Percentiles rank a stretch among this genome's conserved stretches.
Evolutionary conservation across 805 yeast species (phyloP).

Genomic region (Barnettozyma vustinii): DNA sequence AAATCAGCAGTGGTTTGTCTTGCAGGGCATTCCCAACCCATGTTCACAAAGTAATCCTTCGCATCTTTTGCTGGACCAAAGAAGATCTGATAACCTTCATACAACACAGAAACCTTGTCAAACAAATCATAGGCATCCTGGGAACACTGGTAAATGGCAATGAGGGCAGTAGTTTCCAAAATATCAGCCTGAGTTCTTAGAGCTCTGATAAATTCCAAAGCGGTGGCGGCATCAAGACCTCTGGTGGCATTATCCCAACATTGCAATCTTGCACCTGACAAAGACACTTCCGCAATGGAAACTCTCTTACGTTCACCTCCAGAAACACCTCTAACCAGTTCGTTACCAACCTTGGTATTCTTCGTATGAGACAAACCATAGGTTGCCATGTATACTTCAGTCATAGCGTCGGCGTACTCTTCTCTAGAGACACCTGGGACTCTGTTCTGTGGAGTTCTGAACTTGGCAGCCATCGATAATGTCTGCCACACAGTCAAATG

Average conservation of each 20-base stretch:
- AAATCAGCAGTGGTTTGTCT: conserved; percentile 55
- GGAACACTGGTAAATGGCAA: conserved; percentile 53
- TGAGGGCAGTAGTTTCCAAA: conserved; percentile 41
- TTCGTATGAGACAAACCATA: conserved; percentile 46
- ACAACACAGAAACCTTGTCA: conserved; percentile 43
- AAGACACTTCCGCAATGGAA: conserved; percentile 54
- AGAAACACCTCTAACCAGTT: conserved; percentile 58
- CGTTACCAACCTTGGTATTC: conserved; percentile 60
- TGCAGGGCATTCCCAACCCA: conserved; percentile 49
- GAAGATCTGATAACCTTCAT: conserved; percentile 49
- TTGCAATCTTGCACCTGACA: conserved; percentile 39
- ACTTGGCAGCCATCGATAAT: conserved; percentile 52
- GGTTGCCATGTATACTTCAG: conserved; percentile 46
- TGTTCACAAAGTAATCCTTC: conserved; percentile 38
- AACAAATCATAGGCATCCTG: conserved; percentile 46
- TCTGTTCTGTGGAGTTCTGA: conserved; percentile 60
- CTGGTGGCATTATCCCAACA: conserved; percentile 55
- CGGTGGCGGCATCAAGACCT: conserved; percentile 56
- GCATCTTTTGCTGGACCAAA: conserved; percentile 41
- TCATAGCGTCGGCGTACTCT: conserved; percentile 46
- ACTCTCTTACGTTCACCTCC: conserved; percentile 72
- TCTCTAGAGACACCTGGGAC: conserved; percentile 55
- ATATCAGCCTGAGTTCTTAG: conserved; percentile 43
- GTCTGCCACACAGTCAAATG: conserved; percentile 65
- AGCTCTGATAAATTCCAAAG: conserved; percentile 47